Conservation (phyloP, 169 alveolate genomes). For the Eimeria necatrix region DNA sequence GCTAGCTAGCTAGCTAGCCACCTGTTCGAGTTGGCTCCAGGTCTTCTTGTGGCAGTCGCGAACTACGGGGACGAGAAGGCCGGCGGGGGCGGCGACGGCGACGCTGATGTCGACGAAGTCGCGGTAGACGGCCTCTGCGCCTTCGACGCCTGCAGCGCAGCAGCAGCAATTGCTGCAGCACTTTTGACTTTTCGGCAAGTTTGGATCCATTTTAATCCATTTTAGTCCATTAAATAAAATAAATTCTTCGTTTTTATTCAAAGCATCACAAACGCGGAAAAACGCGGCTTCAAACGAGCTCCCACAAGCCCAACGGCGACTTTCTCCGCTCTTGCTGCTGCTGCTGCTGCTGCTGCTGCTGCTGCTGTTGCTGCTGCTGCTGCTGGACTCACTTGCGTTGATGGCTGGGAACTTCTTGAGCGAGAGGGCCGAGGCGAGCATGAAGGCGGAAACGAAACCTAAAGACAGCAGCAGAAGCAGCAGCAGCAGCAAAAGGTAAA, state of each 20-base stretch:
- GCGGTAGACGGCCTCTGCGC: slow-evolving; percentile 93
- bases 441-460: slow-evolving; percentile 92
- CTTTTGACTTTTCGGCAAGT: too few relatives aligned
- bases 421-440: slow-evolving; percentile 90
- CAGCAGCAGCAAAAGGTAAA: neutral
- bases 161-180: too few relatives aligned
- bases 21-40: slow-evolving; percentile 94
- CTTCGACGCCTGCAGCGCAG: slow-evolving; percentile 85
- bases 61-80: slow-evolving; percentile 97
- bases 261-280: neutral
- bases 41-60: slow-evolving; percentile 93
- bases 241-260: neutral
- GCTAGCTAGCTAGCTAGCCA: slow-evolving; percentile 12
- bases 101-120: slow-evolving; percentile 96
- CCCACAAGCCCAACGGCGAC: neutral
- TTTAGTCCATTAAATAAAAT: neutral
- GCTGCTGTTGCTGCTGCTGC: neutral
- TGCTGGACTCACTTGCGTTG: slow-evolving; percentile 85
- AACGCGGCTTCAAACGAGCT: neutral
- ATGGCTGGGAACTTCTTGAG: slow-evolving; percentile 90
- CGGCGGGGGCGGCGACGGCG: slow-evolving; percentile 98
- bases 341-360: neutral
- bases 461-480: slow-evolving; percentile 76
- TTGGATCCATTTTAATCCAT: too few relatives aligned
- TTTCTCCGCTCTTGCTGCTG: neutral